phyloP scores from a whole-genome alignment of 306 rosid genomes.

The Glycine tomentella region DNA sequence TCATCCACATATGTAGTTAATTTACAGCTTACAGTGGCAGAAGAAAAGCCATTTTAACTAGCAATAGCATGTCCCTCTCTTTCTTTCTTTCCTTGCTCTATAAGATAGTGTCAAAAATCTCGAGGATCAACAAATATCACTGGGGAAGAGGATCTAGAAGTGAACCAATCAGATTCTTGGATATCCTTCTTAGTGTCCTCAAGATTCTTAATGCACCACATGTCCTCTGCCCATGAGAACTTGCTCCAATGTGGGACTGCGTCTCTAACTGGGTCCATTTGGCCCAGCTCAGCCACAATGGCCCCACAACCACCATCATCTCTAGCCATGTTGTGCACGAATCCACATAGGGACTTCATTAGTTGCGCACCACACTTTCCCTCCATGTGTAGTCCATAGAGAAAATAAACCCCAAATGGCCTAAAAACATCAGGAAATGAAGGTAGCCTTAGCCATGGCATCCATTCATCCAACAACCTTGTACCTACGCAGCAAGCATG shows the following conservation, averaged over 20 bases:
- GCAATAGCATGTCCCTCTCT: not conserved
- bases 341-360: conserved; percentile 68
- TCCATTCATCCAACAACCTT: conserved; percentile 74
- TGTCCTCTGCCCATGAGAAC: conserved; percentile 80
- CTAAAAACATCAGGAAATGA: conserved; percentile 82
- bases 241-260: conserved; percentile 89
- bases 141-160: conserved; percentile 57
- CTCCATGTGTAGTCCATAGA: conserved; percentile 81
- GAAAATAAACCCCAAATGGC: conserved; percentile 80
- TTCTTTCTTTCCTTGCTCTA: too few species aligned
- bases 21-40: conserved; percentile 35
- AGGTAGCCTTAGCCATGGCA: conserved; percentile 91
- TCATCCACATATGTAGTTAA: not conserved
- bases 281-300: conserved; percentile 82
- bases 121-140: conserved; percentile 89
- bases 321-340: conserved; percentile 79
- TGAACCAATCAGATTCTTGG: conserved; percentile 48
- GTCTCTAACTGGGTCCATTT: conserved; percentile 75
- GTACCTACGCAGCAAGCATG: conserved; percentile 75
- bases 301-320: conserved; percentile 82
- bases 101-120: conserved; percentile 59
- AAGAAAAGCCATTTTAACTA: not conserved
- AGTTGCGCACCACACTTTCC: conserved; percentile 65
- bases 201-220: conserved; percentile 88
- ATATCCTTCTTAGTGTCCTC: not conserved